Evolutionary conservation across 768 basidiomycete species (phyloP), one percentile per base, ranked within the genome.

Genomic region (Naematelia aurantialba): DNA sequence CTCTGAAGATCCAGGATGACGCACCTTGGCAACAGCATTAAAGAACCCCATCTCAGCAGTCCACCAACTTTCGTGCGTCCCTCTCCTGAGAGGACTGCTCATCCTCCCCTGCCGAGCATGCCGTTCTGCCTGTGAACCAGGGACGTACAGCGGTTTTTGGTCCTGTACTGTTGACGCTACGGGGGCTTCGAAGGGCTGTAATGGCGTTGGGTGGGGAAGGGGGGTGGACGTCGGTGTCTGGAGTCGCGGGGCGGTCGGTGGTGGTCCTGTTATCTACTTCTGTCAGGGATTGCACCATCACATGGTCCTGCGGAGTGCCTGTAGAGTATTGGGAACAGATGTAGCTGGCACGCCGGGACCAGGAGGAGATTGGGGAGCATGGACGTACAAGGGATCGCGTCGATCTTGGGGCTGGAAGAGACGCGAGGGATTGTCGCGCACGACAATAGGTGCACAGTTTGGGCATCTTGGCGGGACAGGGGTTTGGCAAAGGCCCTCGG

Each of bases 31-130:
- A 51, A 74, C 72, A 56, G 72, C 72, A 56, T 74, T 74, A 46
- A 74, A 74, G 62, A 65, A 74, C 0, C 63, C 69, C 69, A 67
- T 69, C 22, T 67, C 65, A 5, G 55, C 59, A 22, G 63, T 66
- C 72, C 72, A 74, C 69, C 72, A 70, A 65, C 63, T 67, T 62
- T 74, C 72, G 60, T 74, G 70, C 22, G 63, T 74, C 2, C 72
- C 72, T 47, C 69, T 67, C 44, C 72, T 61, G 21, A 74, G 47
- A 1, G 69, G 69, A 56, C 65, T 67, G 42, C 66, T 68, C 69
- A 67, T 70, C 48, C 71, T 49, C 2, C 63, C 59, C 10, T 56
- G 45, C 24, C 69, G 53, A 0, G 69, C 67, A 24, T 62, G 53
- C 24, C 69, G 31, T 21, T 71, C 69, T n/a, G 69, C 67, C 39